Conservation (phyloP, 305 asterid species). For the Fraxinus dipetala region DNA sequence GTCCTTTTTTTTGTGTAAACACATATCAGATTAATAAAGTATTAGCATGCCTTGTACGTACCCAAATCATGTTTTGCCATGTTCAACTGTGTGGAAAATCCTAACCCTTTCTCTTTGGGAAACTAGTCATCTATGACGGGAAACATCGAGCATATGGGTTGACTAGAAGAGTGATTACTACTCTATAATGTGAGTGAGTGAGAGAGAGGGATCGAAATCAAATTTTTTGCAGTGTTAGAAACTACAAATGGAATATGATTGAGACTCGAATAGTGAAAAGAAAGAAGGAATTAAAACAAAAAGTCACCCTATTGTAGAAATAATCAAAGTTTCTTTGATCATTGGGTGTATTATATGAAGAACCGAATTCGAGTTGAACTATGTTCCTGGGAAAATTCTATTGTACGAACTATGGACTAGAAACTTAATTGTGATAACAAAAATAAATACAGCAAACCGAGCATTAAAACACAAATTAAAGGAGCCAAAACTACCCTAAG, state of each 20-base stretch:
- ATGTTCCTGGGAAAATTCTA: not conserved
- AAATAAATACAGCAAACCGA: not conserved
- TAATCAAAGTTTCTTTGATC: not conserved
- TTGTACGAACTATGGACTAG: not conserved
- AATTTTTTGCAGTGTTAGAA: no score
- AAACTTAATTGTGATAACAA: not conserved
- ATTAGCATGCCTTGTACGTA: conserved; percentile 15
- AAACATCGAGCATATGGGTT: not conserved
- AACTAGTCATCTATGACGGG: not conserved
- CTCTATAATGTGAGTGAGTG: not conserved
- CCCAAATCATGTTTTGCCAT: not conserved
- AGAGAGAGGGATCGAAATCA: no score
- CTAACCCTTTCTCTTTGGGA: conserved; percentile 20
- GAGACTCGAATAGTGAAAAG: not conserved
- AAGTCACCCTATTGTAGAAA: not conserved
- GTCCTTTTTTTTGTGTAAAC: not conserved
- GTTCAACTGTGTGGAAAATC: conserved; percentile 23
- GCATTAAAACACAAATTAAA: no score
- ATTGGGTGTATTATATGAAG: not conserved
- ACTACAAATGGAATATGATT: not conserved
- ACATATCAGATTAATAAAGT: not conserved
- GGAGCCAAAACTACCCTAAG: not conserved
- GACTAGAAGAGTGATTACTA: not conserved
- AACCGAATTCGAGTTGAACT: not conserved
- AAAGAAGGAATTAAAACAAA: not conserved